Evolutionary conservation across 495 filamentous ascomycete species (phyloP).

Genomic region (Aspergillus homomorphus): DNA sequence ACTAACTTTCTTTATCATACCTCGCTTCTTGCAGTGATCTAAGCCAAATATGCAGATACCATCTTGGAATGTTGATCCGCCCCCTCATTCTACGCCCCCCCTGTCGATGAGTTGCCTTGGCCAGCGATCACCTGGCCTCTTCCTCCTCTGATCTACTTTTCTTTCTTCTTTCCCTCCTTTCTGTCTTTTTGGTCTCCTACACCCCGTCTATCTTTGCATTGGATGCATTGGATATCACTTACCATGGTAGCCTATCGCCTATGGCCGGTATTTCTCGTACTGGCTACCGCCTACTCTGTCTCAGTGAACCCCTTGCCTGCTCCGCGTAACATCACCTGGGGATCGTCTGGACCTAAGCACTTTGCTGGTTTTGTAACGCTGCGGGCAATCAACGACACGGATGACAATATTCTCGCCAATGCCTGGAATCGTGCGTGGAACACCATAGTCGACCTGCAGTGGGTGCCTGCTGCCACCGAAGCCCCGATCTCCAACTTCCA

Average conservation of each 20-base stretch:
- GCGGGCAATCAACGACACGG: conserved; percentile 20
- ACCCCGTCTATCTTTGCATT: not conserved
- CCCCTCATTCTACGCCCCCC: not conserved
- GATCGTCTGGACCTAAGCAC: conserved; percentile 45
- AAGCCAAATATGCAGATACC: not conserved
- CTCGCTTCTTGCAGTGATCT: not conserved
- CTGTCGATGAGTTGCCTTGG: not conserved
- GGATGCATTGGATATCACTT: not conserved
- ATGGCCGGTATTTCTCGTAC: conserved; percentile 25
- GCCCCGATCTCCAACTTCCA: conserved; percentile 45
- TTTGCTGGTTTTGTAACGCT: conserved; percentile 27
- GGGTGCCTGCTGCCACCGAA: conserved; percentile 51
- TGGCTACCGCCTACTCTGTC: conserved; percentile 37
- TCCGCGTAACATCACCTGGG: conserved; percentile 53
- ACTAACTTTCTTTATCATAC: too few relatives aligned
- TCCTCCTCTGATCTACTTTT: not conserved
- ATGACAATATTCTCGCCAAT: conserved; percentile 30
- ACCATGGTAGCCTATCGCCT: conserved; percentile 33
- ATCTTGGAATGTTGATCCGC: not conserved
- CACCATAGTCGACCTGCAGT: conserved; percentile 45
- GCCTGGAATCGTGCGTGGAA: conserved; percentile 50
- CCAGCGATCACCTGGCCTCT: not conserved
- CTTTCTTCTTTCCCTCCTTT: not conserved
- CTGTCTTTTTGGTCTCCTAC: not conserved
- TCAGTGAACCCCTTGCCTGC: conserved; percentile 55